phyloP scores from a whole-genome alignment of 257 asterid species.

The Fraxinus quadrangulata region DNA sequence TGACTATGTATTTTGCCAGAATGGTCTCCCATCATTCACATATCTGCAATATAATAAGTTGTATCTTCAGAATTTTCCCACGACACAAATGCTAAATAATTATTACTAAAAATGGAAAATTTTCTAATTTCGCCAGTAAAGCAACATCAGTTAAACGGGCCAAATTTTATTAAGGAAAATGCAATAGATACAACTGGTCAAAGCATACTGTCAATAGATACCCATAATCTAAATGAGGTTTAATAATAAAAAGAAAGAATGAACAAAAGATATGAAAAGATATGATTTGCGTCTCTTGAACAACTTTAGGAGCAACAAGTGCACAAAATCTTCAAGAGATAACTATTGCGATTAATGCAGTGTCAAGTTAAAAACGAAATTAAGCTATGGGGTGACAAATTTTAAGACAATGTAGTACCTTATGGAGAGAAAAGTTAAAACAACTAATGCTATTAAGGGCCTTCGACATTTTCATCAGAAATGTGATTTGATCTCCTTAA shows the following conservation, averaged over 20 bases:
- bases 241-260: not conserved
- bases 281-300: not conserved
- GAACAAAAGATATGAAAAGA: not conserved
- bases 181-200: not conserved
- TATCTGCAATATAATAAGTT: conserved; percentile 48
- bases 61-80: not conserved
- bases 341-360: not conserved
- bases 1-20: conserved; percentile 95
- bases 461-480: no score
- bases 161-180: not conserved
- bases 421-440: not conserved
- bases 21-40: conserved; percentile 97
- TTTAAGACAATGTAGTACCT: not conserved
- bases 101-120: conserved; percentile 1
- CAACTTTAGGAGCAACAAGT: not conserved
- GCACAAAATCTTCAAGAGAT: not conserved
- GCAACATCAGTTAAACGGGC: not conserved
- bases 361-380: not conserved
- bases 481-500: not conserved
- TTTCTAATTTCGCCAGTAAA: conserved; percentile 5
- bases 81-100: not conserved
- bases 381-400: not conserved
- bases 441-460: not conserved
- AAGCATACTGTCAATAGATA: not conserved
- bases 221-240: not conserved